These are phyloP conservation scores for Erodium trifolium DNA, from an alignment of 441 rosid species.

Conservation along the genomic window DNA sequence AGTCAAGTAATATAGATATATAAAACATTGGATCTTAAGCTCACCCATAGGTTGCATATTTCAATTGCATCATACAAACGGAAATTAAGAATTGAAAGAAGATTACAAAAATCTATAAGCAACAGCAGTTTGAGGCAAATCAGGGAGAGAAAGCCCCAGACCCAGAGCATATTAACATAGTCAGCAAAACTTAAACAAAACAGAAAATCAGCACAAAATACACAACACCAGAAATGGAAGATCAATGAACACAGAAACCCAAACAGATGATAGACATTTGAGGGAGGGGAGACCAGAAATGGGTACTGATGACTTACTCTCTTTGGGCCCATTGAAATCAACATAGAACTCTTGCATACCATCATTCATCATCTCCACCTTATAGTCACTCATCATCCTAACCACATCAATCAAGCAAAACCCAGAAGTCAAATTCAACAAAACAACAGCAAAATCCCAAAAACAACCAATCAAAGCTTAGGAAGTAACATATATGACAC, in stretches of 20 bases:
- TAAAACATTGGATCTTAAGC: constrained; percentile 10
- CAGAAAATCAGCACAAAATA: background rate
- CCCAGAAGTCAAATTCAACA: constrained; percentile 1
- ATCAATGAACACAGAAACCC: constrained; percentile 15
- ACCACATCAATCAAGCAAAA: constrained; percentile 24
- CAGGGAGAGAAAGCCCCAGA: constrained; percentile 1
- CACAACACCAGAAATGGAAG: constrained; percentile 19
- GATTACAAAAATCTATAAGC: background rate
- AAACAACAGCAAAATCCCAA: too few species aligned
- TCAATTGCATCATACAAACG: background rate
- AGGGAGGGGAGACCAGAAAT: too few species aligned
- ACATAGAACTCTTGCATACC: constrained; percentile 70
- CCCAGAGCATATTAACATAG: too few species aligned
- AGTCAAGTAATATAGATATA: constrained; percentile 8
- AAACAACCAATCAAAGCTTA: constrained; percentile 1
- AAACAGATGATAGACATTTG: constrained; percentile 17
- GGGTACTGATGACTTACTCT: constrained; percentile 37
- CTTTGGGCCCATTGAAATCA: constrained; percentile 69
- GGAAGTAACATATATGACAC: background rate
- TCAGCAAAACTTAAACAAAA: too few species aligned
- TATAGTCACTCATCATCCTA: constrained; percentile 77
- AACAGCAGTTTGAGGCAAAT: background rate
- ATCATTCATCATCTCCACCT: constrained; percentile 76
- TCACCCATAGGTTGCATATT: constrained; percentile 5
- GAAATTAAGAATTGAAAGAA: constrained; percentile 13